Base-by-base conservation (phyloP, 257 asterid species). In the Anisodus acutangulus region DNA sequence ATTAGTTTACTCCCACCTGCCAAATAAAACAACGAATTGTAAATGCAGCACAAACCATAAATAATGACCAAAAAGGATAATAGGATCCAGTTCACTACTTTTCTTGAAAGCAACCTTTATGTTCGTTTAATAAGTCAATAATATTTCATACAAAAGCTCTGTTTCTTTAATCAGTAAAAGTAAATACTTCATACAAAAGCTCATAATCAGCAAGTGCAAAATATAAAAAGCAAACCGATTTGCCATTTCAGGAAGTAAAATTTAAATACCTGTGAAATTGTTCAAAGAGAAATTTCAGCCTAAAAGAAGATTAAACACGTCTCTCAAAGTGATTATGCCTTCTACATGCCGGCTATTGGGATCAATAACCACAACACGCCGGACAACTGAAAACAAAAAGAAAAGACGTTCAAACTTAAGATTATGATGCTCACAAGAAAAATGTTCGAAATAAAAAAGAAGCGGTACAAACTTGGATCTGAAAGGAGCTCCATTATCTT, bases 251-350 rank as follows among this genome's bases (percentile, higher is more conserved):
- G 8, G 19, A 8, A 39, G 74, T 11, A 60, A 41, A 80, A 60
- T 64, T 45, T 26, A 31, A 59, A 11, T 62, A 81, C 74, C 84
- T 62, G 43, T 19, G 60, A 39, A 4, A 19, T 67, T 45, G 55
- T 62, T 57, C 78, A 72, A 31, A 76, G 68, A 31, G 35, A 53
- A 79, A 78, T 55, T 62, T 84, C 83, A 88, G 85, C 87, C 82
- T 57, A 88, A 83, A 71, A 92, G 83, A 70, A 91, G 86, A 47
- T 66, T 43, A 66, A 91, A 92, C 37, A 92, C 35, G 57, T 93
- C 97, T 81, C 93, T 86, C 82, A 93, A 80, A 39, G 95, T 90
- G 88, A 93, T 89, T 67, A 93, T 85, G 85, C 95, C 97, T 92
- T 93, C 93, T 49, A 92, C 86, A 6, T 86, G 91, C 51, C 79